A percentile compares a stretch with the other conserved stretches of the same genome.
Evolutionary conservation across 2,329 filamentous ascomycete genomes (phyloP).

Genomic region (Fusarium dlaminii): DNA sequence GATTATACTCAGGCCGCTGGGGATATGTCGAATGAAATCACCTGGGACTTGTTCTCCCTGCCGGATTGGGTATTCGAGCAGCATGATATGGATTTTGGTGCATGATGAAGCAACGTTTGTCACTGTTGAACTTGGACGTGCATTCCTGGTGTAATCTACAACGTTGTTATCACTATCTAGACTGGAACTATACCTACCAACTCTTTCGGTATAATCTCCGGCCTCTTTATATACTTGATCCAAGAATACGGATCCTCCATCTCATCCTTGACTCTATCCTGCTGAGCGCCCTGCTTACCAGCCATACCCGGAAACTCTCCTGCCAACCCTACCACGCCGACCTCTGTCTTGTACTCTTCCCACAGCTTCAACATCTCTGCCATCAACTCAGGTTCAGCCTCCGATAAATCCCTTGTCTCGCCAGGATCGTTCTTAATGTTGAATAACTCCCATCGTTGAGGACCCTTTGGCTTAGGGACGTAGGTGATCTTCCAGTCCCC

Average conservation of each 20-base stretch:
- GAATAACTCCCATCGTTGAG: slow-evolving; percentile 67
- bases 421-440: slow-evolving; percentile 62
- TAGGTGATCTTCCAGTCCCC: slow-evolving; percentile 67
- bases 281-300: neutral
- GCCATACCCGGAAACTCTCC: neutral
- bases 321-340: slow-evolving; percentile 12
- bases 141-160: no score
- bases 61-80: neutral
- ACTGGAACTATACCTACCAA: neutral
- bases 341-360: slow-evolving; percentile 23
- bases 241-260: slow-evolving; percentile 21
- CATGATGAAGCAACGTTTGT: neutral
- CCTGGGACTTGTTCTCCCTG: neutral
- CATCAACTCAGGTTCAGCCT: slow-evolving; percentile 54
- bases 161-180: neutral
- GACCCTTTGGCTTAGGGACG: slow-evolving; percentile 58
- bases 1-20: neutral
- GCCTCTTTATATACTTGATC: slow-evolving; percentile 22
- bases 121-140: no score
- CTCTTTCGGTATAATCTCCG: slow-evolving; percentile 7
- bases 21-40: neutral
- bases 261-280: neutral
- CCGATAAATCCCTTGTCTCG: slow-evolving; percentile 58
- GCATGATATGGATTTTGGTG: neutral
- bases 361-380: slow-evolving; percentile 2